phyloP scores from a whole-genome alignment of 2,329 filamentous ascomycete genomes.

The Aspergillus eucalypticola region DNA sequence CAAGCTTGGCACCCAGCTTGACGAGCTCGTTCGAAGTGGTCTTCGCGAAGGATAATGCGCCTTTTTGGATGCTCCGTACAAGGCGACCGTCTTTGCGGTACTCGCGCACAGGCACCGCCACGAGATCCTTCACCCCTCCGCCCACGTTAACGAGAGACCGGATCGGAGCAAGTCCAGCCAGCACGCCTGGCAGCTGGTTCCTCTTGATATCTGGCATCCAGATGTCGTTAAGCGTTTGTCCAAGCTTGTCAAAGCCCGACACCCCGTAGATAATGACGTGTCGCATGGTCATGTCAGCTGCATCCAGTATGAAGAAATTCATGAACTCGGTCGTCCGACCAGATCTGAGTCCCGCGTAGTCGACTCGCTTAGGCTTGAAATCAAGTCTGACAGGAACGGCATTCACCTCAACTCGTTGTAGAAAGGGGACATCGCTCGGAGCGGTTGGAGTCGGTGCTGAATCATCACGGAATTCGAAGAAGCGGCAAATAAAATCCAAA shows the following conservation, averaged over 20 bases:
- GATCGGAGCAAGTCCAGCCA: slow-evolving; percentile 87
- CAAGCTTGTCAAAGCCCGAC: slow-evolving; percentile 84
- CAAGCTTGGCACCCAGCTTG: slow-evolving; percentile 88
- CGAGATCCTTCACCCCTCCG: slow-evolving; percentile 78
- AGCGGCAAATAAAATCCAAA: slow-evolving; percentile 92
- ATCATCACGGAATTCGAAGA: slow-evolving; percentile 97
- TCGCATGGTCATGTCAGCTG: slow-evolving; percentile 79
- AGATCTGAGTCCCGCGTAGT: slow-evolving; percentile 88
- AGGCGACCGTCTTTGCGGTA: slow-evolving; percentile 93
- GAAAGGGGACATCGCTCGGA: slow-evolving; percentile 74
- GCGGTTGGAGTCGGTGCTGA: slow-evolving; percentile 53
- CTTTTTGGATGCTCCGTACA: slow-evolving; percentile 87
- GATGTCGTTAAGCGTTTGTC: slow-evolving; percentile 87
- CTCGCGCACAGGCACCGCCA: slow-evolving; percentile 86
- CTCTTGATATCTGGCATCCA: slow-evolving; percentile 93
- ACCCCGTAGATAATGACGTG: slow-evolving; percentile 93
- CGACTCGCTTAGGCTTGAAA: slow-evolving; percentile 97
- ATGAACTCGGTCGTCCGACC: slow-evolving; percentile 97
- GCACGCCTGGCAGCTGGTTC: slow-evolving; percentile 84
- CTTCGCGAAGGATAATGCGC: slow-evolving; percentile 83
- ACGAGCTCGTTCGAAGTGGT: slow-evolving; percentile 94
- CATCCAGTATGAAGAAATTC: slow-evolving; percentile 94
- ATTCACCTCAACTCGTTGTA: slow-evolving; percentile 86
- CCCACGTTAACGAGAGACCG: slow-evolving; percentile 88
- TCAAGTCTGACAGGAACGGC: slow-evolving; percentile 82